phyloP scores from a whole-genome alignment of 2,329 filamentous ascomycete species.

The Albifimbria verrucaria region DNA sequence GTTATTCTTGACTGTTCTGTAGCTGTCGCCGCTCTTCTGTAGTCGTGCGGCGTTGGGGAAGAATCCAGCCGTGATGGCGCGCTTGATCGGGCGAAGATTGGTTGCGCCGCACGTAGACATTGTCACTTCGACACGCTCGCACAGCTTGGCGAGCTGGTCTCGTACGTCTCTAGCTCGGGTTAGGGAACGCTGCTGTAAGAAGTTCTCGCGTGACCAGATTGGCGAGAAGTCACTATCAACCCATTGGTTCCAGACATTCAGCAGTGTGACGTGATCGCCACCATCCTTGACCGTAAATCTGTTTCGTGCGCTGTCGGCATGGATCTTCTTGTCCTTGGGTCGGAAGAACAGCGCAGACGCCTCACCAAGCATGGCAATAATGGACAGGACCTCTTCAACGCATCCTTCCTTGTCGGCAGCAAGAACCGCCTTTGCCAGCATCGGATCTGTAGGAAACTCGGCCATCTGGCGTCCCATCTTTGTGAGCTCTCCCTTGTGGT shows the following conservation, averaged over 20 bases:
- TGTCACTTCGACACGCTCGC: slow-evolving; percentile 85
- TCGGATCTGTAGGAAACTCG: slow-evolving; percentile 89
- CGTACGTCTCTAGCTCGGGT: slow-evolving; percentile 86
- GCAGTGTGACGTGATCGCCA: slow-evolving; percentile 81
- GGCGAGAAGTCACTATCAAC: slow-evolving; percentile 85
- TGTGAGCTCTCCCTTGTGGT: slow-evolving; percentile 83
- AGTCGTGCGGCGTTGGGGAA: slow-evolving; percentile 89
- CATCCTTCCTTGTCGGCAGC: slow-evolving; percentile 89
- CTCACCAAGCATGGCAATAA: slow-evolving; percentile 93
- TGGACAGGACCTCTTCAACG: slow-evolving; percentile 85
- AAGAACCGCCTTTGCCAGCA: slow-evolving; percentile 85
- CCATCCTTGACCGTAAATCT: slow-evolving; percentile 89
- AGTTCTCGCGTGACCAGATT: slow-evolving; percentile 90
- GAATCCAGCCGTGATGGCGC: slow-evolving; percentile 86
- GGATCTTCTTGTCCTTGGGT: slow-evolving; percentile 95
- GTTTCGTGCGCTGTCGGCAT: slow-evolving; percentile 85
- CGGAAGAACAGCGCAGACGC: slow-evolving; percentile 87
- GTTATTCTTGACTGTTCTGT: slow-evolving; percentile 88
- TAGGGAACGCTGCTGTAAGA: slow-evolving; percentile 85
- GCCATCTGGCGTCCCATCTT: slow-evolving; percentile 92
- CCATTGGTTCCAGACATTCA: slow-evolving; percentile 96
- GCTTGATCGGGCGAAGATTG: slow-evolving; percentile 75
- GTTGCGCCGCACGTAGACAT: slow-evolving; percentile 64
- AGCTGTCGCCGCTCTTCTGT: slow-evolving; percentile 79
- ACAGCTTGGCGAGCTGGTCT: slow-evolving; percentile 87